Evolutionary conservation across 2,329 filamentous ascomycete species (phyloP).

Genomic region (Ilyonectria mors-panacis): DNA sequence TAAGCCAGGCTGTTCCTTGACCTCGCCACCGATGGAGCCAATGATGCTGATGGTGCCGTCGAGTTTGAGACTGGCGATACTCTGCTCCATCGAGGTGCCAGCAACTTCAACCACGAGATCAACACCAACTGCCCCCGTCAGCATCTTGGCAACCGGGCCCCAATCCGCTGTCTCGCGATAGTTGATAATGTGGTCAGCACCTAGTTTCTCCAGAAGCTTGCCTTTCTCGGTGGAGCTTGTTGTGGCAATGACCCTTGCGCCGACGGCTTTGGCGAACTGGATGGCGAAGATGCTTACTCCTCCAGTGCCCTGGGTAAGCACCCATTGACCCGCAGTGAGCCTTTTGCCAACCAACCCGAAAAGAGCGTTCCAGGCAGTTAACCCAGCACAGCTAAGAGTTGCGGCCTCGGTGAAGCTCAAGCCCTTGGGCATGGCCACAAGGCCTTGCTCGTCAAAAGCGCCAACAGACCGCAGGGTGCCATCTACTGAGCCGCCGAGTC

Average conservation of each 20-base stretch:
- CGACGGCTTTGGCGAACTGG: slow-evolving; percentile 58
- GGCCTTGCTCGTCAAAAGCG: slow-evolving; percentile 63
- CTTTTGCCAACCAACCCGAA: slow-evolving; percentile 60
- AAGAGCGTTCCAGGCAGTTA: slow-evolving; percentile 72
- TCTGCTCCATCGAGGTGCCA: slow-evolving; percentile 58
- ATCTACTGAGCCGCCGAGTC: slow-evolving; percentile 45
- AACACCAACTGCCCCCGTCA: slow-evolving; percentile 57
- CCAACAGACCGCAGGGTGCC: slow-evolving; percentile 52
- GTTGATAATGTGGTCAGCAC: slow-evolving; percentile 61
- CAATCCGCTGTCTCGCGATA: slow-evolving; percentile 58
- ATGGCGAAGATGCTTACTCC: slow-evolving; percentile 59
- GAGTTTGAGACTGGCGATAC: slow-evolving; percentile 55
- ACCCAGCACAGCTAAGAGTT: slow-evolving; percentile 66
- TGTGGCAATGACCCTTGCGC: slow-evolving; percentile 59
- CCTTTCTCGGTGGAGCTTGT: slow-evolving; percentile 57
- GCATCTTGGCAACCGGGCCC: slow-evolving; percentile 54
- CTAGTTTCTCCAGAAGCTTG: slow-evolving; percentile 54
- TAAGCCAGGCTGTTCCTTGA: slow-evolving; percentile 12
- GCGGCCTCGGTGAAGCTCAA: slow-evolving; percentile 63
- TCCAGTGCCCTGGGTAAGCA: slow-evolving; percentile 60
- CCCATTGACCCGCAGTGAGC: slow-evolving; percentile 52
- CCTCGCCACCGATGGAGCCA: slow-evolving; percentile 37
- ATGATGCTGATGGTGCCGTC: slow-evolving; percentile 59
- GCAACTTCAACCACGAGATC: slow-evolving; percentile 62
- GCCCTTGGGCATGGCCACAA: slow-evolving; percentile 70